phyloP scores from a whole-genome alignment of 2,329 filamentous ascomycete genomes.

The Magnaporthiopsis poae region DNA sequence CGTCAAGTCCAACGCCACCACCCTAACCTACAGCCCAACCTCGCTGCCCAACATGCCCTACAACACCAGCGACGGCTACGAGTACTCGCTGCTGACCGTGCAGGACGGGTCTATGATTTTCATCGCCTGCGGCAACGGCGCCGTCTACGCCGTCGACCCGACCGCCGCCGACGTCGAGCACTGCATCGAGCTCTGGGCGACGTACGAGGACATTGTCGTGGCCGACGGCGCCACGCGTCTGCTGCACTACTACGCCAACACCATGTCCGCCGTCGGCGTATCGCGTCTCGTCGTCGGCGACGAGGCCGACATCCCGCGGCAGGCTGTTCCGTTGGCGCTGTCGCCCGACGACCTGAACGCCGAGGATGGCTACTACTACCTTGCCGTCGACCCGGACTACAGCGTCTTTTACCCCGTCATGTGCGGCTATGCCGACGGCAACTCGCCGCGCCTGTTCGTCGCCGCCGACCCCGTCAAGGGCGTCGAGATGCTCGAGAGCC shows the following conservation, averaged over 20 bases:
- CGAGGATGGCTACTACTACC: constrained; percentile 14
- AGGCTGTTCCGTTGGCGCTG: constrained; percentile 9
- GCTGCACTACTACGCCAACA: constrained; percentile 25
- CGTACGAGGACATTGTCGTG: constrained; percentile 13
- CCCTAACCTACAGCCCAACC: background rate
- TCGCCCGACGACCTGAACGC: constrained; percentile 3
- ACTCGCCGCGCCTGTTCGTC: constrained; percentile 20
- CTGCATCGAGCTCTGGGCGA: constrained; percentile 38
- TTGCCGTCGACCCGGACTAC: constrained; percentile 15
- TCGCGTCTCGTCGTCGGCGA: constrained; percentile 20
- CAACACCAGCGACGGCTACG: constrained; percentile 15
- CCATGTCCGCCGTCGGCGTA: constrained; percentile 23
- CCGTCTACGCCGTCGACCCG: constrained; percentile 80
- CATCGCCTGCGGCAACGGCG: constrained; percentile 24
- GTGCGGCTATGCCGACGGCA: constrained; percentile 19
- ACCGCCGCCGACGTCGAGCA: constrained; percentile 88
- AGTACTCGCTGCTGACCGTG: constrained; percentile 17
- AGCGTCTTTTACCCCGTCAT: constrained; percentile 20
- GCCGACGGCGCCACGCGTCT: constrained; percentile 9
- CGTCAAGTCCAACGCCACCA: constrained; percentile 7
- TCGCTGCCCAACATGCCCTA: constrained; percentile 10
- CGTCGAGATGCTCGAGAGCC: constrained; percentile 16
- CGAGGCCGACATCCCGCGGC: constrained; percentile 12
- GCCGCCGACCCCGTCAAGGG: constrained; percentile 16
- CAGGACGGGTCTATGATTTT: constrained; percentile 15